Base-by-base conservation (phyloP, 169 alveolate species). In the Eimeria acervulina region DNA sequence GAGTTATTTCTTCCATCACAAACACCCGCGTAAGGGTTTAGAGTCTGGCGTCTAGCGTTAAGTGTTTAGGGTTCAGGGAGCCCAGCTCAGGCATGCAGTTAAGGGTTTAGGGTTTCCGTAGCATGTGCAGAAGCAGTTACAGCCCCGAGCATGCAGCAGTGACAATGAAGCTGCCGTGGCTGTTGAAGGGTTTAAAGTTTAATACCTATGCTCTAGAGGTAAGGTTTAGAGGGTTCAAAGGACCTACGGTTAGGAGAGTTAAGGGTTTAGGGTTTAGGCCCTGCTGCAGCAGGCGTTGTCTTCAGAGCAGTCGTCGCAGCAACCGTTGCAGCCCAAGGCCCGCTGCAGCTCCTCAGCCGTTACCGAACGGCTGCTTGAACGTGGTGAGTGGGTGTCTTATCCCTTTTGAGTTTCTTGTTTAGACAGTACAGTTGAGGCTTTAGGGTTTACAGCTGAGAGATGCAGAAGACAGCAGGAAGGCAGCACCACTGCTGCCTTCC, bases 321-420 rank as follows among this genome's bases (percentile, higher is more conserved):
- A 28, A 52, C 33, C 28, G 55, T 10, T 74, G 70, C 76, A 51
- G 74, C 91, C 91, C 17, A 52, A 44, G 47, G 52, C 70, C 33
- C 72, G 72, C 72, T 83, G 91, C 74, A 83, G 74, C 91, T 83
- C 91, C 19, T 72, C 91, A 52, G 91, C 91, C 47, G 91, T 52
- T 51, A 83, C 68, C 10, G 91, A 83, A 28, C 15, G 68, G 51
- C 42, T 83, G 3, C 68, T 51, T 51, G 91, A 83, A 52, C 72
- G 91, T 6, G 91, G 91, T 83, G 21, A 40, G 91, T 55, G 52
- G 88, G 36, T 36, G 38, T 40, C 12, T 74, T 2, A 19, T 55
- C 38, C 42, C 42, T 38, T 26, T 40, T 4, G 4, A 19, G 7
- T 7, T 76, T 19, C 12, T 26, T 42, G 33, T 42, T 26, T 38